phyloP scores from a whole-genome alignment of 306 rosid genomes.

The Nissolia schottii region DNA sequence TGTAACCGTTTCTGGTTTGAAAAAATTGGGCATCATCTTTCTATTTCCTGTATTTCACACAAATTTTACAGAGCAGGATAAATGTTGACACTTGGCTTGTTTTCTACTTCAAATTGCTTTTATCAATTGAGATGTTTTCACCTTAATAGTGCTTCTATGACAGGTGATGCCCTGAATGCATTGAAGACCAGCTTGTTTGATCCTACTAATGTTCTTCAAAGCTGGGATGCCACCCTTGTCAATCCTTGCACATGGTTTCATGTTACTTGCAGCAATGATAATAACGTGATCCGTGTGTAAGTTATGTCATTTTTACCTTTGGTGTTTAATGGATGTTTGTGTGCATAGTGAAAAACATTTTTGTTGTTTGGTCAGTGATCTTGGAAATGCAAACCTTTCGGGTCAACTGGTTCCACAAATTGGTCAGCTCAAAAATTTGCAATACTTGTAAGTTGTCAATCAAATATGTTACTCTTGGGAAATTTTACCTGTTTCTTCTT shows the following conservation, averaged over 20 bases:
- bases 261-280: constrained; percentile 46
- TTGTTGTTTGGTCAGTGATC: constrained; percentile 51
- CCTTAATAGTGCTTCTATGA: not conserved
- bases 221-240: constrained; percentile 63
- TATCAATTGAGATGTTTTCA: not conserved
- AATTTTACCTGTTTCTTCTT: not conserved
- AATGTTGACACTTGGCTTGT: not conserved
- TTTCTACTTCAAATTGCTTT: not conserved
- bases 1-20: not conserved
- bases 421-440: constrained; percentile 53
- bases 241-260: constrained; percentile 85
- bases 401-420: constrained; percentile 59
- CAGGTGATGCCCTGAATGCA: constrained; percentile 63
- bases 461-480: not conserved
- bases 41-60: not conserved
- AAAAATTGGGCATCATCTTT: too few relatives aligned
- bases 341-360: not conserved
- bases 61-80: not conserved
- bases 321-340: not conserved
- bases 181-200: constrained; percentile 47
- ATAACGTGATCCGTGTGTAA: constrained; percentile 67
- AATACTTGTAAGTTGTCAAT: constrained; percentile 56
- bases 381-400: constrained; percentile 65
- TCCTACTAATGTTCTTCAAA: constrained; percentile 48
- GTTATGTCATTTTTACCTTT: constrained; percentile 16